Conservation (phyloP, 2,329 filamentous ascomycete genomes). For the Alternaria solani region DNA sequence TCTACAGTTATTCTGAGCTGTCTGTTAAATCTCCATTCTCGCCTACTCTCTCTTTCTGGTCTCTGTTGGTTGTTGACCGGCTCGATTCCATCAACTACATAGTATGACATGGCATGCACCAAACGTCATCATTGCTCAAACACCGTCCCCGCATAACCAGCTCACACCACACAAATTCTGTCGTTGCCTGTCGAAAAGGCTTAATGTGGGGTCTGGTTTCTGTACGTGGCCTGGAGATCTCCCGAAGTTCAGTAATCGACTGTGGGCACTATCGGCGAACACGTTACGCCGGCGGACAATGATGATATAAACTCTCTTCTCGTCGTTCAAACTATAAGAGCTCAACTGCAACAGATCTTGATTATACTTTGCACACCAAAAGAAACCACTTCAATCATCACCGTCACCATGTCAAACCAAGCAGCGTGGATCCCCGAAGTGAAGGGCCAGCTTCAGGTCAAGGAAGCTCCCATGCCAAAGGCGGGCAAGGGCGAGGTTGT, state of each 20-base stretch:
- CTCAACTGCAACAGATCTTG: background rate
- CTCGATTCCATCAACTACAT: background rate
- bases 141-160: background rate
- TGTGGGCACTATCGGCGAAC: background rate
- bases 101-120: slow-evolving; percentile 3
- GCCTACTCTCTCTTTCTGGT: background rate
- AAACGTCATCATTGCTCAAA: slow-evolving; percentile 7
- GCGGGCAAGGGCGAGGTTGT: slow-evolving; percentile 44
- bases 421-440: slow-evolving; percentile 44
- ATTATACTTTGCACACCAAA: background rate
- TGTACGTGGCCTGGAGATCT: background rate
- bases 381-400: background rate
- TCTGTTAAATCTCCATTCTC: background rate
- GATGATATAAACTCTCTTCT: background rate
- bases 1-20: background rate
- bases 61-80: background rate
- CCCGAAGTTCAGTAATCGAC: background rate
- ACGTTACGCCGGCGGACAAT: background rate
- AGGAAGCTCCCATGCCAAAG: slow-evolving; percentile 38
- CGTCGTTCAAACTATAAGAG: background rate
- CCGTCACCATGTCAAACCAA: slow-evolving; percentile 40
- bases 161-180: background rate
- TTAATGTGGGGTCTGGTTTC: slow-evolving; percentile 3
- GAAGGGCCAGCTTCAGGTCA: slow-evolving; percentile 41
- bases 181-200: background rate